A percentile compares a stretch with the other conserved stretches of the same genome.
These are phyloP conservation scores for Adansonia digitata DNA, from an alignment of 345 rosid genomes.

Conservation along the genomic window DNA sequence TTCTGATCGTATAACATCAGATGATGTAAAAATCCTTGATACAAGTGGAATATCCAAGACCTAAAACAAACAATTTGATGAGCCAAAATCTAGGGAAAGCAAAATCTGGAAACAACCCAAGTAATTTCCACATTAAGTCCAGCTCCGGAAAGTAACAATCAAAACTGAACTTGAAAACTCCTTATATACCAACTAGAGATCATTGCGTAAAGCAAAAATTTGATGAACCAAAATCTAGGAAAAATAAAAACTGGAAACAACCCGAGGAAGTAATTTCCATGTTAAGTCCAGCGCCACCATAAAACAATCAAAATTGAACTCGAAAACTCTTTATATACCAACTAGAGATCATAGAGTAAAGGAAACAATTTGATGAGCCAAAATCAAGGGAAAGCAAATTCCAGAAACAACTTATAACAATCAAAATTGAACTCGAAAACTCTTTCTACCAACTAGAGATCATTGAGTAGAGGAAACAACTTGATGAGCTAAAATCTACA, in stretches of 20 bases:
- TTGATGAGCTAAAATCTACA: neutral
- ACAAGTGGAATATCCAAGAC: neutral
- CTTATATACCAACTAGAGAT: neutral
- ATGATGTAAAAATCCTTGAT: neutral
- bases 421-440: neutral
- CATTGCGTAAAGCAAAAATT: neutral
- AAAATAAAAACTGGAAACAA: neutral
- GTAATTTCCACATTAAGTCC: neutral
- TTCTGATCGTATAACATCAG: neutral
- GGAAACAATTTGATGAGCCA: no score
- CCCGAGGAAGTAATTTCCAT: neutral
- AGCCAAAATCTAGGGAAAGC: neutral
- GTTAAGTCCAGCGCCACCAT: neutral
- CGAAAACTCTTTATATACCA: neutral
- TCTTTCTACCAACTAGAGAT: neutral
- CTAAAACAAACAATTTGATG: neutral
- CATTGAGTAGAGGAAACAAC: neutral
- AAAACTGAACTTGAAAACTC: neutral
- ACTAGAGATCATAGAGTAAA: no score
- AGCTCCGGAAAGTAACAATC: neutral
- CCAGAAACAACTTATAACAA: neutral
- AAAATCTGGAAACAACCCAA: neutral
- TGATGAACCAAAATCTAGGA: neutral
- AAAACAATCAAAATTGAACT: neutral
- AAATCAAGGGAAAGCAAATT: no score